Percentiles rank a stretch among this genome's conserved stretches.
Evolutionary conservation across 1,284 basidiomycete species (phyloP).

Genomic region (Inonotus obliquus): DNA sequence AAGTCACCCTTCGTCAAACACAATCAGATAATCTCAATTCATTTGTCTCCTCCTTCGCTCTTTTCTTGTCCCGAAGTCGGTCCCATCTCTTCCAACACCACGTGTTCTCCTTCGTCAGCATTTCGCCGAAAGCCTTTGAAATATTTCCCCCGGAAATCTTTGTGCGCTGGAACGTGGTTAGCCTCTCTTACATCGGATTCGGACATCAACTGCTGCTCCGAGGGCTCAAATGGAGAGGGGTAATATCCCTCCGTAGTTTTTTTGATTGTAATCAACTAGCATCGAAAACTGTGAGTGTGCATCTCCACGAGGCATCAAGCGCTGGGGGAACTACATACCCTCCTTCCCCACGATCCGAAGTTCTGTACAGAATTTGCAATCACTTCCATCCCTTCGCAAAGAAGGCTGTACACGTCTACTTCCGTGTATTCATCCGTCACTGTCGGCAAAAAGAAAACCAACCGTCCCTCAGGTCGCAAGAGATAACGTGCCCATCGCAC

Average conservation of each 20-base stretch:
- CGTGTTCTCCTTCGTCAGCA: constrained; percentile 13
- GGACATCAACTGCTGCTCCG: constrained; percentile 25
- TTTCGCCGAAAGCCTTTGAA: constrained; percentile 67
- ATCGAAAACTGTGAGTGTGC: constrained; percentile 8
- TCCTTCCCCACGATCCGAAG: constrained; percentile 93
- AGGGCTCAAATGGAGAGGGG: constrained; percentile 43
- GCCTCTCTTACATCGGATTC: constrained; percentile 19
- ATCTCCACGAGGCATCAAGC: neutral
- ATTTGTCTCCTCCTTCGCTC: neutral
- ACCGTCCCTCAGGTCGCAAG: constrained; percentile 79
- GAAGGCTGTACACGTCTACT: constrained; percentile 69
- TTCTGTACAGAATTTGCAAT: constrained; percentile 90
- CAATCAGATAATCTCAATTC: neutral
- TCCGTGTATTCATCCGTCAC: constrained; percentile 88
- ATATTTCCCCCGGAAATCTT: constrained; percentile 76
- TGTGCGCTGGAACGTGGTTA: constrained; percentile 63
- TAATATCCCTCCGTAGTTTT: constrained; percentile 54
- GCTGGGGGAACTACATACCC: constrained; percentile 50
- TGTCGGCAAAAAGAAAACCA: constrained; percentile 95
- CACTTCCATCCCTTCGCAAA: constrained; percentile 84
- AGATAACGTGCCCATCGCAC: constrained; percentile 81
- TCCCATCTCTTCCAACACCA: neutral
- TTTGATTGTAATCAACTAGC: constrained; percentile 83
- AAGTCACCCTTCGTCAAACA: neutral
- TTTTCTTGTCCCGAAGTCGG: neutral